These are phyloP conservation scores for Albophoma yamanashiensis DNA, from an alignment of 2,329 filamentous ascomycete species.

Conservation along the genomic window DNA sequence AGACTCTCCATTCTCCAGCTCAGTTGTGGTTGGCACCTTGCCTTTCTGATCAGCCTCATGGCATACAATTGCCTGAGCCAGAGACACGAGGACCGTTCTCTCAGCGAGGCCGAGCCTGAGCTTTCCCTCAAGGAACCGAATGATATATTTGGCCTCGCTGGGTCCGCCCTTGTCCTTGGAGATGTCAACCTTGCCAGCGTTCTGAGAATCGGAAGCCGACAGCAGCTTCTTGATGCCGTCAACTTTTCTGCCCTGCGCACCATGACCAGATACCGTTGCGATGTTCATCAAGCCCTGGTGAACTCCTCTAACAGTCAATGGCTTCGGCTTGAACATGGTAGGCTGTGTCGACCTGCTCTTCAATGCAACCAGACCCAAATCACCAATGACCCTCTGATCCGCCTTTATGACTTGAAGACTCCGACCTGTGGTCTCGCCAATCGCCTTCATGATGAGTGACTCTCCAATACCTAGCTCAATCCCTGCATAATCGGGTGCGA, in stretches of 20 bases:
- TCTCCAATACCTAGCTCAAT: conserved; percentile 98
- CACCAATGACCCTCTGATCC: conserved; percentile 93
- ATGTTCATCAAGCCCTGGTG: conserved; percentile 82
- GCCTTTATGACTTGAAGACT: conserved; percentile 84
- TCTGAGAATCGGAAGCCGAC: conserved; percentile 73
- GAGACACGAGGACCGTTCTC: conserved; percentile 78
- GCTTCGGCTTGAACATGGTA: conserved; percentile 97
- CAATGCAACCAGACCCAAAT: conserved; percentile 86
- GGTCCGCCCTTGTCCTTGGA: conserved; percentile 85
- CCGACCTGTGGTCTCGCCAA: conserved; percentile 86
- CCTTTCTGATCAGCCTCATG: conserved; percentile 68
- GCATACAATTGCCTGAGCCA: conserved; percentile 78
- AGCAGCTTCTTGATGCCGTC: conserved; percentile 92
- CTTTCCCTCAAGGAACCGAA: conserved; percentile 91
- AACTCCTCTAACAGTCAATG: conserved; percentile 76
- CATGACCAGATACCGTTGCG: conserved; percentile 76
- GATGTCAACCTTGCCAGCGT: conserved; percentile 74
- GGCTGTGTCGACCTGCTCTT: conserved; percentile 93
- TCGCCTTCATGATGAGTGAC: conserved; percentile 96
- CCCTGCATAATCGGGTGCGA: conserved; percentile 91
- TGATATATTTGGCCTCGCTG: conserved; percentile 89
- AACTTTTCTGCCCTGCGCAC: conserved; percentile 83
- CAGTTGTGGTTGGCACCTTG: conserved; percentile 59
- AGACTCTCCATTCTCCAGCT: conserved; percentile 74
- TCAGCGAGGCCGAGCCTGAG: conserved; percentile 85